These are phyloP conservation scores for Lobosporangium transversale DNA, from an alignment of 192 early-diverging fungal species.

Conservation along the genomic window DNA sequence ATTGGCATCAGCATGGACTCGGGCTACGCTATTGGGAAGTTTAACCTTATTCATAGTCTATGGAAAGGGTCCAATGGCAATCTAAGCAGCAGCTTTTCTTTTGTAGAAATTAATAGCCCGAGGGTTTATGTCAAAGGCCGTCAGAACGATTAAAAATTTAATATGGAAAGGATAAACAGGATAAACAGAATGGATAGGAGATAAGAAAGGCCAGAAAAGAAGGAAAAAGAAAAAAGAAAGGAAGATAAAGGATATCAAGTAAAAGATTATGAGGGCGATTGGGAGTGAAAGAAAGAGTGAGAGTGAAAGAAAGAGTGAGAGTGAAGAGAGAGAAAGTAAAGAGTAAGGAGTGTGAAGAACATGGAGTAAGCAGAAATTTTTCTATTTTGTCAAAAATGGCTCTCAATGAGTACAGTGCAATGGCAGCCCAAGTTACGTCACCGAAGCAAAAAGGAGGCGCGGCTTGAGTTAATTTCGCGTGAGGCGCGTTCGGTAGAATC, in stretches of 20 bases:
- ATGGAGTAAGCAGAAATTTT: too few species aligned
- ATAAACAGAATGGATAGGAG: too few species aligned
- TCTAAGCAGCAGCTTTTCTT: too few species aligned
- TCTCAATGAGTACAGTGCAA: too few species aligned
- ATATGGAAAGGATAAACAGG: too few species aligned
- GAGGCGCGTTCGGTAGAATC: too few species aligned
- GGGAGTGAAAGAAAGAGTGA: not conserved
- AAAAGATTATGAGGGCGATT: not conserved
- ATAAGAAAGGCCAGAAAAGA: not conserved
- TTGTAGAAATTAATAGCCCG: too few species aligned
- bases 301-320: not conserved
- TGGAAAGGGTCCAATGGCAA: not conserved
- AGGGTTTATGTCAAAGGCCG: not conserved
- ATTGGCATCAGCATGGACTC: constrained; percentile 90
- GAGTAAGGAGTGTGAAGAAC: too few species aligned
- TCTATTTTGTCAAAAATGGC: too few species aligned
- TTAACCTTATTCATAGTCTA: constrained; percentile 45
- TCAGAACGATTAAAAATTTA: not conserved
- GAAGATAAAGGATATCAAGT: not conserved
- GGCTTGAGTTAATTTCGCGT: too few species aligned
- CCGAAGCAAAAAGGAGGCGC: too few species aligned
- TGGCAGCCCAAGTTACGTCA: too few species aligned
- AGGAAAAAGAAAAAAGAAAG: not conserved
- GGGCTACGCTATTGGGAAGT: constrained; percentile 50
- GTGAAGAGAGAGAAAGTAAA: not conserved